phyloP scores from a whole-genome alignment of 345 rosid species.

The Camelina hispida region DNA sequence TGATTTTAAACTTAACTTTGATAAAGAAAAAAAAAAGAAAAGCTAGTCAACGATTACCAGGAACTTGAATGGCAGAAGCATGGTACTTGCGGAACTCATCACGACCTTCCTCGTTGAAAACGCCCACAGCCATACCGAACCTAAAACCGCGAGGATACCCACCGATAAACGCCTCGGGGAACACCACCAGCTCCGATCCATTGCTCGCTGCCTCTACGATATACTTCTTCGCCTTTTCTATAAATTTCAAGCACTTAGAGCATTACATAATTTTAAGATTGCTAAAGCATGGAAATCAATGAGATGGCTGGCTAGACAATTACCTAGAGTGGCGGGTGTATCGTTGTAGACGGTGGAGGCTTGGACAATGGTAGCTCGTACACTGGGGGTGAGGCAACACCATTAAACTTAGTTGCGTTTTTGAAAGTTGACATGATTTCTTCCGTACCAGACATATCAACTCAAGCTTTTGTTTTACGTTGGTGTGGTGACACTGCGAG shows the following conservation, averaged over 20 bases:
- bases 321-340: slow-evolving; percentile 71
- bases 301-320: neutral
- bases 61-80: slow-evolving; percentile 67
- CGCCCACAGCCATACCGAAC: slow-evolving; percentile 72
- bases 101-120: slow-evolving; percentile 62
- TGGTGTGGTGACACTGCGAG: neutral
- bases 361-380: slow-evolving; percentile 84
- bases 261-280: neutral
- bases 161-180: slow-evolving; percentile 86
- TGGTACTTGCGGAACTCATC: slow-evolving; percentile 86
- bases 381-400: slow-evolving; percentile 47
- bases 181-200: slow-evolving; percentile 74
- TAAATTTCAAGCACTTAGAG: neutral
- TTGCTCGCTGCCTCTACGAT: slow-evolving; percentile 72
- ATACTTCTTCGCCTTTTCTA: slow-evolving; percentile 61
- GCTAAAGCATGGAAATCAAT: too few relatives aligned
- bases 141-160: slow-evolving; percentile 89
- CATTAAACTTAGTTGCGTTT: slow-evolving; percentile 3
- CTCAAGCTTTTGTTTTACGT: neutral
- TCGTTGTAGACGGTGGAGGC: slow-evolving; percentile 86
- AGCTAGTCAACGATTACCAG: neutral
- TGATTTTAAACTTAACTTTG: neutral
- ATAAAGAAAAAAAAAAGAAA: too few relatives aligned
- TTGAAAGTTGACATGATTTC: slow-evolving; percentile 25
- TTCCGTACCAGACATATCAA: neutral